Conservation (phyloP, 2,329 filamentous ascomycete species). For the Aspergillus luchuensis region DNA sequence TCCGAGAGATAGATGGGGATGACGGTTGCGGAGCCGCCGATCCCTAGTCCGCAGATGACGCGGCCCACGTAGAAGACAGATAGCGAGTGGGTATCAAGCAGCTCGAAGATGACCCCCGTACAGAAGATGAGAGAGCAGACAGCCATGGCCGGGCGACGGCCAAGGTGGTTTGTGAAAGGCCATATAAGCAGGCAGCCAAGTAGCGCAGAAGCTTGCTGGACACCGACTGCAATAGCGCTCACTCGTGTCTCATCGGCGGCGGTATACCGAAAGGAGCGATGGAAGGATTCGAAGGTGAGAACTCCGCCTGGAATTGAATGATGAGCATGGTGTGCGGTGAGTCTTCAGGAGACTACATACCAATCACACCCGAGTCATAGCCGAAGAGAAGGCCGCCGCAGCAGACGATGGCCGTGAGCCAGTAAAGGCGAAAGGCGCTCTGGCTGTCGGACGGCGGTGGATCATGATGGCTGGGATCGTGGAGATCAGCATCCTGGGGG, state of each 20-base stretch:
- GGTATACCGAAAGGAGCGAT: conserved; percentile 47
- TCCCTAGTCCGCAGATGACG: conserved; percentile 52
- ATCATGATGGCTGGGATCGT: conserved; percentile 21
- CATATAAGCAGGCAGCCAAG: conserved; percentile 55
- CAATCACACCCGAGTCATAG: conserved; percentile 49
- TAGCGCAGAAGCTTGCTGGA: conserved; percentile 57
- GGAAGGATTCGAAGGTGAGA: conserved; percentile 50
- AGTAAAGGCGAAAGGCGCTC: conserved; percentile 53
- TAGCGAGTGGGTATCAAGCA: conserved; percentile 50
- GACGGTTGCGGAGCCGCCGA: conserved; percentile 50
- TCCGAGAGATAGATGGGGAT: conserved; percentile 50
- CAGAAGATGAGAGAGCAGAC: conserved; percentile 52
- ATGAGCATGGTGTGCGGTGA: neutral
- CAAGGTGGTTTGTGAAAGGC: conserved; percentile 51
- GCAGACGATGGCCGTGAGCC: conserved; percentile 54
- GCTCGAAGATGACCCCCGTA: conserved; percentile 49
- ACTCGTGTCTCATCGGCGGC: conserved; percentile 44
- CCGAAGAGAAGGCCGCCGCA: conserved; percentile 52
- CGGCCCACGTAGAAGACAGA: conserved; percentile 50
- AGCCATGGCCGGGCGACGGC: conserved; percentile 50
- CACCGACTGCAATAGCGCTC: conserved; percentile 53
- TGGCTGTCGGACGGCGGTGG: conserved; percentile 12
- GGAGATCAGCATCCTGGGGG: conserved; percentile 2
- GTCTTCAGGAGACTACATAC: conserved; percentile 25
- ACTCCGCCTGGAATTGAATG: conserved; percentile 43